Base-by-base conservation (phyloP, 176 grass and related monocot genomes). In the Rhynchospora breviuscula region DNA sequence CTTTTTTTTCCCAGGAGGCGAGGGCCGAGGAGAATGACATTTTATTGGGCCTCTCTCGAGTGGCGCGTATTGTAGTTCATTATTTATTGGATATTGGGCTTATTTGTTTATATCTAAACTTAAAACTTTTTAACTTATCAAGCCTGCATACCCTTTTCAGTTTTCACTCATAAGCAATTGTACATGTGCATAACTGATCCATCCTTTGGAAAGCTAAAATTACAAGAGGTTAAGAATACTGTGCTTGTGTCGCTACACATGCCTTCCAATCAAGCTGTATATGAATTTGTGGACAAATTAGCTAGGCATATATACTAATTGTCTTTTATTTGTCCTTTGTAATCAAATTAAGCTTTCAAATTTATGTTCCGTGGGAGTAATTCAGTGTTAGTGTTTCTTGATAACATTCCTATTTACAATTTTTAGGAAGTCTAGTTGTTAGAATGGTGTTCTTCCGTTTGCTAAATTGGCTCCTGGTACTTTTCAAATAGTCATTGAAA, bases 401-500 rank as follows among this genome's bases (percentile, higher is more conserved):
- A 49, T 71, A 33, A 54, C 4, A 75, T 31, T 62, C 70, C 59
- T 25, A 69, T 61, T 83, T 29, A 65, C 79, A 81, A 51, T 80
- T 84, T 29, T 93, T 17, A 95, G 93, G 96, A 79, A 99, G 96
- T 93, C 66, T 99, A 82, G 93, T 95, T 85, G 96, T 99, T 71
- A 91, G 96, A 90, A 88, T 99, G 90, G 48, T 99, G 82, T 99
- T 99, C 87, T 99, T 63, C 96, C 96, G 68, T 99, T 99, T 87
- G 90, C 93, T 7, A 89, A 87, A 75, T 79, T 99, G 57, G 84
- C 93, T 88, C 92, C 88, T 91, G 96, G 96, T 94, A 88, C 67
- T 48, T 17, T 40, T 94, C 66, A 56, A 65, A 64, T 82, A 67
- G 43, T 67, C 43, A 14, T 7, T 45, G 52, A 82, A 40, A 13